Conservation (phyloP, 768 basidiomycete species). For the Leccinum incarnatum region DNA sequence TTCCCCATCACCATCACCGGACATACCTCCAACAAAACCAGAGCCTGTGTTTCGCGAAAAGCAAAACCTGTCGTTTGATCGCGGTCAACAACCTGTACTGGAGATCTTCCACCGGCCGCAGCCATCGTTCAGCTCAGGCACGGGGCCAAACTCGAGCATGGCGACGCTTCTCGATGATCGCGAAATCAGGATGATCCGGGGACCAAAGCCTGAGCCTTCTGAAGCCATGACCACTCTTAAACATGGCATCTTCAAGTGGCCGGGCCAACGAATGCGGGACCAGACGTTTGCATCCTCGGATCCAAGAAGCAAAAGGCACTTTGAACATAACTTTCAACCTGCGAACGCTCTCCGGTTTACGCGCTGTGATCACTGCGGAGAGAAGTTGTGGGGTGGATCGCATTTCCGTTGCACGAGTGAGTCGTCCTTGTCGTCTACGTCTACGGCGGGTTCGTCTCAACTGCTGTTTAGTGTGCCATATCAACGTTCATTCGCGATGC, state of each 20-base stretch:
- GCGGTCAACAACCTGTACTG: slow-evolving; percentile 6
- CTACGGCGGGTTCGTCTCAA: slow-evolving; percentile 3
- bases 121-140: slow-evolving; percentile 12
- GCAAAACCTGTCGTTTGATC: slow-evolving; percentile 32
- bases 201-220: slow-evolving; percentile 28
- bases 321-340: slow-evolving; percentile 87
- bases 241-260: slow-evolving; percentile 70
- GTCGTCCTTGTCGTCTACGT: slow-evolving; percentile 29
- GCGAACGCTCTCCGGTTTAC: slow-evolving; percentile 85
- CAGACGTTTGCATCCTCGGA: slow-evolving; percentile 33
- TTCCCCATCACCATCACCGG: slow-evolving; percentile 7
- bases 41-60: slow-evolving; percentile 19
- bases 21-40: slow-evolving; percentile 6
- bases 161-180: slow-evolving; percentile 27
- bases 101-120: slow-evolving; percentile 9
- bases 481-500: slow-evolving; percentile 88
- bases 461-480: slow-evolving; percentile 61
- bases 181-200: slow-evolving; percentile 26
- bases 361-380: slow-evolving; percentile 92
- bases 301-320: slow-evolving; percentile 38
- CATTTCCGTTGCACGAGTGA: slow-evolving; percentile 85
- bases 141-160: slow-evolving; percentile 19
- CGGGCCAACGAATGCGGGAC: slow-evolving; percentile 55
- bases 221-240: slow-evolving; percentile 52
- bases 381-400: slow-evolving; percentile 99